These are phyloP conservation scores for Fraxinus sp. DNA, from an alignment of 305 asterid genomes.

Conservation along the genomic window DNA sequence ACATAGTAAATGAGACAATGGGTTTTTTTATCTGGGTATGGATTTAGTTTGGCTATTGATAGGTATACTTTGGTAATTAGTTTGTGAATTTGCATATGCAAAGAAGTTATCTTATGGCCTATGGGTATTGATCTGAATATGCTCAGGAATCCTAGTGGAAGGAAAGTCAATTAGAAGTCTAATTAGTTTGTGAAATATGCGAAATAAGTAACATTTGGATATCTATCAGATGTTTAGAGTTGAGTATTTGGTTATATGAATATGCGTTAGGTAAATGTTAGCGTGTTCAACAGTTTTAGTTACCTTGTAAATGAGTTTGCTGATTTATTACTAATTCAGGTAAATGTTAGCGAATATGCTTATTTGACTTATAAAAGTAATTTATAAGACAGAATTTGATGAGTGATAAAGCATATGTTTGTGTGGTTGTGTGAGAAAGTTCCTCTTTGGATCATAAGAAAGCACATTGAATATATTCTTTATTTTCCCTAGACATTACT, in stretches of 20 bases:
- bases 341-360: constrained; percentile 40
- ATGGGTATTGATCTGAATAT: neutral
- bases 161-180: neutral
- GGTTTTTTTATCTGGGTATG: neutral
- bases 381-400: neutral
- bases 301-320: neutral
- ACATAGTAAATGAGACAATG: neutral
- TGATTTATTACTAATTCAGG: neutral
- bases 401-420: constrained; percentile 2
- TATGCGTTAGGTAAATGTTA: neutral
- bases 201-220: constrained; percentile 14
- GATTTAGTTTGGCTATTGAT: neutral
- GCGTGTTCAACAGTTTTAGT: neutral
- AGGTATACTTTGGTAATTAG: neutral
- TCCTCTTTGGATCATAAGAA: constrained; percentile 7
- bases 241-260: neutral
- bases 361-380: constrained; percentile 16
- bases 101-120: constrained; percentile 2
- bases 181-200: neutral
- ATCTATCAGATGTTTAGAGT: neutral
- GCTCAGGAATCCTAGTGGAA: neutral
- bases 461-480: neutral
- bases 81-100: neutral
- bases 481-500: neutral
- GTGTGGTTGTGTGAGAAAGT: neutral